phyloP scores from a whole-genome alignment of 1,284 basidiomycete species.

The Coniophora puteana region DNA sequence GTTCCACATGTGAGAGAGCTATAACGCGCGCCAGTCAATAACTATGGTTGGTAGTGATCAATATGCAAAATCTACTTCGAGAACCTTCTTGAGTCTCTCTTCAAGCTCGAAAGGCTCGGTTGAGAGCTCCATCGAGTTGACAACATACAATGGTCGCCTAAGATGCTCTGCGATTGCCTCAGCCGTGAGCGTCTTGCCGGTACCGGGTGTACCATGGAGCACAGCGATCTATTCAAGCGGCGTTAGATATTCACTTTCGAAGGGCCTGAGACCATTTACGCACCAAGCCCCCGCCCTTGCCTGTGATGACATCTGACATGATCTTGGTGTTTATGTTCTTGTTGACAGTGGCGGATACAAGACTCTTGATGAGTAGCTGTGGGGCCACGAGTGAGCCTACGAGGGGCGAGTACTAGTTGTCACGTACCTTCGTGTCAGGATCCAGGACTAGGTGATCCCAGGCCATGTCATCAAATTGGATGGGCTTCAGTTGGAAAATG shows the following conservation, averaged over 20 bases:
- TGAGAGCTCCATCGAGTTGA: conserved; percentile 32
- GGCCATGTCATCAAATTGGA: conserved; percentile 15
- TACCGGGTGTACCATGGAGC: conserved; percentile 14
- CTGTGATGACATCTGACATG: conserved; percentile 15
- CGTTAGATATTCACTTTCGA: neutral
- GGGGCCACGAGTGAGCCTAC: neutral
- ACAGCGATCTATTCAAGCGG: conserved; percentile 11
- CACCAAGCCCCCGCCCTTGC: conserved; percentile 19
- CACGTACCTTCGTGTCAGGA: conserved; percentile 12
- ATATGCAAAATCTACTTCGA: conserved; percentile 12
- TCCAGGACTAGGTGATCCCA: conserved; percentile 18
- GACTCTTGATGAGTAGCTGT: conserved; percentile 10
- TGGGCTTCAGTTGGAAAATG: conserved; percentile 5
- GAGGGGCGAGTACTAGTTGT: neutral
- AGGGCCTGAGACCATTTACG: neutral
- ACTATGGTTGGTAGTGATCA: neutral
- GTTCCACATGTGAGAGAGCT: conserved; percentile 29
- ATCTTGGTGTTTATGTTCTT: conserved; percentile 10
- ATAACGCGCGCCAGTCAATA: conserved; percentile 1
- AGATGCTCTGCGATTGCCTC: conserved; percentile 24
- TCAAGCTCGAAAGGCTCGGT: conserved; percentile 23
- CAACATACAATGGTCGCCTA: conserved; percentile 29
- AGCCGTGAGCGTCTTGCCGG: conserved; percentile 25
- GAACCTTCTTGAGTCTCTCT: conserved; percentile 16
- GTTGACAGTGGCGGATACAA: conserved; percentile 14